Evolutionary conservation across 306 rosid genomes (phyloP), one percentile per base, ranked within the genome.

Genomic region (Abrus precatorius): DNA sequence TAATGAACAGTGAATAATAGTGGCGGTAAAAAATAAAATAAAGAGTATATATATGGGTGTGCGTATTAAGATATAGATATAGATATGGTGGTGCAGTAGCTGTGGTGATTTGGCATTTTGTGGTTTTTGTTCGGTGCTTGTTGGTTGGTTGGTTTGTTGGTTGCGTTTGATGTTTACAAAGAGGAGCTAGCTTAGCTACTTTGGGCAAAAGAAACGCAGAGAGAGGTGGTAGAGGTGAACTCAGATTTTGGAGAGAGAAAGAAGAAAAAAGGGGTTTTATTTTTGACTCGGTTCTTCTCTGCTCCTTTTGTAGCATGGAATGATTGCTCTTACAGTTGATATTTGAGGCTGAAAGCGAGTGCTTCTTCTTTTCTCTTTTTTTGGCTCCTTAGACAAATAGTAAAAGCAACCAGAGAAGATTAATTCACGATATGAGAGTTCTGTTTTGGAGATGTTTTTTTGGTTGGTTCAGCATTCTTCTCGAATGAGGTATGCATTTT

Each of bases 51-150:
- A 9, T 34, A 4, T 3, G 6, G 0, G 3, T 44, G n/a, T 9
- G 68, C 7, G 54, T 20, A 41, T 43, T 20, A 61, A 54, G 50
- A 81, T 66, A 44, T 1, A 52, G 65, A 64, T 6, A 66, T 83
- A 84, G 88, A 87, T 88, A 92, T 83, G 80, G 90, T 56, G 59
- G 48, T 52, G 82, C 41, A 3, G 72, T 50, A 64, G 79, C 74
- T 78, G 88, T 87, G 72, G 75, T 78, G 67, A 70, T 68, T 84
- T 85, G 85, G 84, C 74, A 71, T 84, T 79, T 83, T 78, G 57
- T 83, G 85, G 81, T 56, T 84, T 77, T 80, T 79, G 70, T 79
- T 83, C 81, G 86, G 85, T 79, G 85, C 70, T 36, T 74, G 49
- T 87, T 85, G 80, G 82, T 80, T 82, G 86, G 86, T 82, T 80